These are phyloP conservation scores for Beauveria rudraprayagi DNA, from an alignment of 2,329 filamentous ascomycete genomes.

Conservation along the genomic window DNA sequence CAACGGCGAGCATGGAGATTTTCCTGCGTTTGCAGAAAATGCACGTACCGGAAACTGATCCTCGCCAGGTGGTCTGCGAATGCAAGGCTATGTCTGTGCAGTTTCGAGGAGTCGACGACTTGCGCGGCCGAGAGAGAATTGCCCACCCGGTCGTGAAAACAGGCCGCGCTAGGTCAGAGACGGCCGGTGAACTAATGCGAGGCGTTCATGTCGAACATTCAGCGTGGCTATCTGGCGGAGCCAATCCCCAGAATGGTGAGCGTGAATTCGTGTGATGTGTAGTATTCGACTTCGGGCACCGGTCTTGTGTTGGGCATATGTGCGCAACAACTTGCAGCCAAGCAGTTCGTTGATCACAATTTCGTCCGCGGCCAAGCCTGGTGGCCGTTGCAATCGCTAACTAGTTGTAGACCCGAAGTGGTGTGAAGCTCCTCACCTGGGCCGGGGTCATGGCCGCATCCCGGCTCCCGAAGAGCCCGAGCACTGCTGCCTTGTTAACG, in stretches of 20 bases:
- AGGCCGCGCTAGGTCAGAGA: conserved; percentile 7
- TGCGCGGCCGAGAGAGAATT: not conserved
- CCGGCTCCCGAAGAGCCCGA: not conserved
- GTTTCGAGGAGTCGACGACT: not conserved
- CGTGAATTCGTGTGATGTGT: not conserved
- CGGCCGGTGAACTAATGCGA: conserved; percentile 6
- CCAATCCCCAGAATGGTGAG: not conserved
- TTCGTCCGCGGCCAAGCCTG: conserved; percentile 2
- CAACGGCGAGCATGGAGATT: not conserved
- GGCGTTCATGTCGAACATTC: conserved; percentile 11
- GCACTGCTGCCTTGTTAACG: not conserved
- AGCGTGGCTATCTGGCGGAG: conserved; percentile 8
- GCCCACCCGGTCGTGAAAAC: conserved; percentile 4
- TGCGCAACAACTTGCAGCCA: not conserved
- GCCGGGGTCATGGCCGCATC: not conserved
- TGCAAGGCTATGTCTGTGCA: not conserved
- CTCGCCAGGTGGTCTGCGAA: not conserved
- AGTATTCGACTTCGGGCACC: not conserved
- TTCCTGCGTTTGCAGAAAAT: not conserved
- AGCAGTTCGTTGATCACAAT: conserved; percentile 8
- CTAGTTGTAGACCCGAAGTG: not conserved
- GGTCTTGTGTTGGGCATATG: not conserved
- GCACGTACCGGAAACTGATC: not conserved
- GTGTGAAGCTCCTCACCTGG: conserved; percentile 1
- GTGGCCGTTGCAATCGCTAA: not conserved